A percentile compares a stretch with the other conserved stretches of the same genome.
Conservation (phyloP, 495 filamentous ascomycete species). For the Aspergillus leporis region DNA sequence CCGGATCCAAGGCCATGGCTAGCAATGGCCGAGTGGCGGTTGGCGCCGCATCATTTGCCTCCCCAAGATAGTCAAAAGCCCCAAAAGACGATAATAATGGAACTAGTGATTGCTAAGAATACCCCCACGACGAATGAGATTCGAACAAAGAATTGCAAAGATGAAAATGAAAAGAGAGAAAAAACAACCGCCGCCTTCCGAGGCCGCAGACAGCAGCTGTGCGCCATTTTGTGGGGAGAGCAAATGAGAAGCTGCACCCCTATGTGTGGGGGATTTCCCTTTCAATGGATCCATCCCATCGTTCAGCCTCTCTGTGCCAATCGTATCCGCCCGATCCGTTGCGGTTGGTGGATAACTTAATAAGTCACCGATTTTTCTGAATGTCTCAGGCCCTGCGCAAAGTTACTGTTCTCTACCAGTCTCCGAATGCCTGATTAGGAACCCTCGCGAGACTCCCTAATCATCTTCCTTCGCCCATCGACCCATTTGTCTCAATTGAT, state of each 20-base stretch:
- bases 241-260: constrained; percentile 9
- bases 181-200: not conserved
- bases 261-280: constrained; percentile 29
- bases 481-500: not conserved
- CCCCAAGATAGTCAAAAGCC: constrained; percentile 8
- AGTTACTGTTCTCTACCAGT: not conserved
- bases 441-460: not conserved
- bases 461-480: not conserved
- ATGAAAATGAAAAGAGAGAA: not conserved
- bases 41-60: constrained; percentile 17
- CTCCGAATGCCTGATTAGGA: not conserved
- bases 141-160: not conserved
- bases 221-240: constrained; percentile 26
- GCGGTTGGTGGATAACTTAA: constrained; percentile 7
- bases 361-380: constrained; percentile 8
- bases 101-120: not conserved
- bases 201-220: constrained; percentile 9
- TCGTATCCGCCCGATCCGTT: constrained; percentile 13
- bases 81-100: not conserved
- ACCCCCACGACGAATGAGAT: not conserved
- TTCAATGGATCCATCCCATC: constrained; percentile 14
- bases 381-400: not conserved
- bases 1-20: constrained; percentile 3
- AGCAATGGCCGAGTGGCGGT: constrained; percentile 15
- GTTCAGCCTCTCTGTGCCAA: constrained; percentile 10